phyloP scores from a whole-genome alignment of 257 asterid genomes.

The Solanum megistacrolobum region DNA sequence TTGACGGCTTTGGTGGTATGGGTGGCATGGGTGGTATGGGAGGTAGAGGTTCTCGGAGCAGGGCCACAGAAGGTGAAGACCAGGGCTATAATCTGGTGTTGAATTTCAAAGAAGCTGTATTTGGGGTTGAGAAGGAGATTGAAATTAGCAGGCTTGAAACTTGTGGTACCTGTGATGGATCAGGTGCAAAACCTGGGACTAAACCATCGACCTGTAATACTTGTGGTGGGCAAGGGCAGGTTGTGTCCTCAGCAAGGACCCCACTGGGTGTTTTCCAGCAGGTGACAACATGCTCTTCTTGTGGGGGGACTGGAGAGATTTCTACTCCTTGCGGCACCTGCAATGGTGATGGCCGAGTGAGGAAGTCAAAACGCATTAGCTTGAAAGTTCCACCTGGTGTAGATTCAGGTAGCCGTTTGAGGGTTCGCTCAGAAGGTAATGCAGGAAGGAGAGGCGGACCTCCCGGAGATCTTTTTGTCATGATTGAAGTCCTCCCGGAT shows the following conservation, averaged over 20 bases:
- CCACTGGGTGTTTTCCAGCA: constrained; percentile 97
- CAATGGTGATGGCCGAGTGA: constrained; percentile 67
- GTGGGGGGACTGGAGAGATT: constrained; percentile 76
- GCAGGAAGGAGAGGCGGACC: constrained; percentile 92
- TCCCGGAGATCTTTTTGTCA: constrained; percentile 84
- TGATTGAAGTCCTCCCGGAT: constrained; percentile 65
- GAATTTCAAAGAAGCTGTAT: constrained; percentile 88
- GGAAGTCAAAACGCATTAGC: constrained; percentile 88
- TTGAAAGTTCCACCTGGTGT: constrained; percentile 93
- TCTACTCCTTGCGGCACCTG: constrained; percentile 85
- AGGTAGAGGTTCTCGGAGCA: constrained; percentile 59
- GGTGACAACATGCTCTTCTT: constrained; percentile 82
- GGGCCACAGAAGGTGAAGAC: constrained; percentile 93
- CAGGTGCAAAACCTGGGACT: constrained; percentile 92
- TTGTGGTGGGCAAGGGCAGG: constrained; percentile 97
- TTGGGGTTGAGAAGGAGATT: constrained; percentile 88
- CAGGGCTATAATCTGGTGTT: constrained; percentile 63
- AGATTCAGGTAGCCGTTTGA: constrained; percentile 74
- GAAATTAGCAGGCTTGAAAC: constrained; percentile 79
- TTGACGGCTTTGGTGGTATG: constrained; percentile 89
- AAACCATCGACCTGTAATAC: constrained; percentile 57
- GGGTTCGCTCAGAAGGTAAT: constrained; percentile 90
- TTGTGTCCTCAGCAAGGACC: constrained; percentile 74
- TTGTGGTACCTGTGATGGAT: constrained; percentile 86
- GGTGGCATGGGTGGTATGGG: constrained; percentile 91